Evolutionary conservation across 768 basidiomycete genomes (phyloP).

Genomic region (Panaeolus cyanescens): DNA sequence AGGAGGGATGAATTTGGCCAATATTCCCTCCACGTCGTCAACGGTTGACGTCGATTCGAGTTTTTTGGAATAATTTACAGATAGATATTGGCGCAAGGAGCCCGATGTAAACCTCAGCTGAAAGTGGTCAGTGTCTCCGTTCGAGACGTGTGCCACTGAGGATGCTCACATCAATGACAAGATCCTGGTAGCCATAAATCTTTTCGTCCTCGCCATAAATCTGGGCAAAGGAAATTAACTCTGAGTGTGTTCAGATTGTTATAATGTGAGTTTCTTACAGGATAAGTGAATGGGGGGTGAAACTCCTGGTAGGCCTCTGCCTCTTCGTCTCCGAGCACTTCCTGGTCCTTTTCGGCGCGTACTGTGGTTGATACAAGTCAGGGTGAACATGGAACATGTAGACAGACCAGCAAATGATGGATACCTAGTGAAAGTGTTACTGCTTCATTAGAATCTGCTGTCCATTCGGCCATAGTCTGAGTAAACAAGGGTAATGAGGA

Average conservation of each 20-base stretch:
- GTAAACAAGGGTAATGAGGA: neutral
- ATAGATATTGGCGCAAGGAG: constrained; percentile 76
- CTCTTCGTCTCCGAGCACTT: constrained; percentile 56
- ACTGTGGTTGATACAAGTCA: constrained; percentile 41
- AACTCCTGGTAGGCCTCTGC: constrained; percentile 56
- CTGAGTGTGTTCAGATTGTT: neutral
- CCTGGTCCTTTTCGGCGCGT: constrained; percentile 67
- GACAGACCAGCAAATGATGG: neutral
- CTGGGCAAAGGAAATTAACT: constrained; percentile 36
- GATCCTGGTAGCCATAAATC: constrained; percentile 89
- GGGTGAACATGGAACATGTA: neutral
- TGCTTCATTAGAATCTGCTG: constrained; percentile 77
- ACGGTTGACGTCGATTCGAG: constrained; percentile 68
- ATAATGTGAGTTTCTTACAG: constrained; percentile 42
- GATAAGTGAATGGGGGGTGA: constrained; percentile 92
- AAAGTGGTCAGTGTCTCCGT: neutral
- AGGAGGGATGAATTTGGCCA: constrained; percentile 77
- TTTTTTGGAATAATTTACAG: constrained; percentile 66
- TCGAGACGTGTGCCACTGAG: neutral
- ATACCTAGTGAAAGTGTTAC: constrained; percentile 75
- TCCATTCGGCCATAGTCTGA: constrained; percentile 65
- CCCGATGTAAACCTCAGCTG: constrained; percentile 90
- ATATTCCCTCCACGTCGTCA: constrained; percentile 82
- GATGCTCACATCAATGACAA: constrained; percentile 75
- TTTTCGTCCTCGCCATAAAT: constrained; percentile 97